Base-by-base conservation (phyloP, 192 early-diverging fungal genomes). In the Linnemannia hyalina region DNA sequence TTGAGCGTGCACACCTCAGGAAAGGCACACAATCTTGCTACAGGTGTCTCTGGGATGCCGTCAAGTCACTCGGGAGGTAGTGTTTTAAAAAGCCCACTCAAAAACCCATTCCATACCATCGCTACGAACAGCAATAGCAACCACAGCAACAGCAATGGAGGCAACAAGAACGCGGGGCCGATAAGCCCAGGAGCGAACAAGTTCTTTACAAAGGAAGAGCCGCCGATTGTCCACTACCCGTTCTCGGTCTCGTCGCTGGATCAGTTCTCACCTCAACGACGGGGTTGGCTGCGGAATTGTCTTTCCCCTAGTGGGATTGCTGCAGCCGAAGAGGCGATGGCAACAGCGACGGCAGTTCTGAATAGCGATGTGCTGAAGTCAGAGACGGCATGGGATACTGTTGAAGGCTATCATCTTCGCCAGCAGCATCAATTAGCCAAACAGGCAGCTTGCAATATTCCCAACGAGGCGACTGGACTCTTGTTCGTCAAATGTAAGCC, bases 401-500 rank as follows among this genome's bases (percentile, higher is more conserved):
- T 80, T 7, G 74, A 80, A 4, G 70, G 73, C 29, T 36, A 38
- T 42, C 80, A 72, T 9, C 5, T 46, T 1, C 46, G 23, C 35
- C 80, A 73, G 9, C 16, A 26, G 0, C 47, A 78, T 16, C 26
- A 29, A 0, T 9, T 65, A 3, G 23, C 22, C 38, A 42, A 71
- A 42, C 70, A n/a, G 38, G 40, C 70, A 8, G 70, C 55, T 1
- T 52, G 60, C 26, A 47, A 32, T 36, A 54, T 70, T 20, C 70
- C 65, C 13, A 77, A 75, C 32, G 82, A 83, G 22, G 20, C 82
- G 11, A 69, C 54, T 6, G 82, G 76, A 10, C 57, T 83, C 5
- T 75, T 83, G 41, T 75, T 78, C 8, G 73, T 78, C 41, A 83
- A 83, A 46, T 22, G 82, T 83, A 78, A 83, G 76, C 47, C n/a